These are phyloP conservation scores for Macaranga tanarius DNA, from an alignment of 441 rosid genomes.

Conservation along the genomic window DNA sequence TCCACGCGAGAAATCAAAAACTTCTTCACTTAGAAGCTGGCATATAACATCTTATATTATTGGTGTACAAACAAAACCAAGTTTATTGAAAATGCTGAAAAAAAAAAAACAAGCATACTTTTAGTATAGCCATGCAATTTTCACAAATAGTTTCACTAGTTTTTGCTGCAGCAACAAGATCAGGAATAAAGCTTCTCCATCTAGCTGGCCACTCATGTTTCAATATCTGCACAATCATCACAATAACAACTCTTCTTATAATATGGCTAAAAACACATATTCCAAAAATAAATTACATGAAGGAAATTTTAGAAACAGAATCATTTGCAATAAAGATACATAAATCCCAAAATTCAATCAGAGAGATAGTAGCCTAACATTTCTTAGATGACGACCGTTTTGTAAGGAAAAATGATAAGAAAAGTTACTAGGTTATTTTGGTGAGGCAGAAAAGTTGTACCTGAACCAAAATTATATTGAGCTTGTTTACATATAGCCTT, in stretches of 20 bases:
- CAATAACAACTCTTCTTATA: not conserved
- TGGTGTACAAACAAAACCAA: not conserved
- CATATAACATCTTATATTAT: slow-evolving; percentile 26
- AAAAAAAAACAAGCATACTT: slow-evolving; percentile 47
- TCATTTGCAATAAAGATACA: not conserved
- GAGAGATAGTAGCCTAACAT: not conserved
- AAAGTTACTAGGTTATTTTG: not conserved
- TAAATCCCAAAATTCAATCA: not conserved
- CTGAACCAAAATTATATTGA: slow-evolving; percentile 96
- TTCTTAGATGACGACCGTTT: not conserved
- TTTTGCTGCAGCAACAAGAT: slow-evolving; percentile 99
- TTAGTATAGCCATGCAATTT: slow-evolving; percentile 97
- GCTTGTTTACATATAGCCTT: slow-evolving; percentile 93
- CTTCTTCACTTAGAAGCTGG: slow-evolving; percentile 99
- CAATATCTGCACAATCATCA: slow-evolving; percentile 61
- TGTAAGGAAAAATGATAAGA: not conserved
- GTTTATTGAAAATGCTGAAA: not conserved
- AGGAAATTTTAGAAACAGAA: not conserved
- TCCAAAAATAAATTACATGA: not conserved
- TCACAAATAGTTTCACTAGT: slow-evolving; percentile 99
- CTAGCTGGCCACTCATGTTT: slow-evolving; percentile 99
- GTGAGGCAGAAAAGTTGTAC: slow-evolving; percentile 35
- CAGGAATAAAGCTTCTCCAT: slow-evolving; percentile 99
- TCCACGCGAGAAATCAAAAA: slow-evolving; percentile 99
- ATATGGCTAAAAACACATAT: not conserved